Percentiles rank a stretch among this genome's conserved stretches.
Conservation (phyloP, 202 grass and related monocot genomes). For the Carex arenaria region DNA sequence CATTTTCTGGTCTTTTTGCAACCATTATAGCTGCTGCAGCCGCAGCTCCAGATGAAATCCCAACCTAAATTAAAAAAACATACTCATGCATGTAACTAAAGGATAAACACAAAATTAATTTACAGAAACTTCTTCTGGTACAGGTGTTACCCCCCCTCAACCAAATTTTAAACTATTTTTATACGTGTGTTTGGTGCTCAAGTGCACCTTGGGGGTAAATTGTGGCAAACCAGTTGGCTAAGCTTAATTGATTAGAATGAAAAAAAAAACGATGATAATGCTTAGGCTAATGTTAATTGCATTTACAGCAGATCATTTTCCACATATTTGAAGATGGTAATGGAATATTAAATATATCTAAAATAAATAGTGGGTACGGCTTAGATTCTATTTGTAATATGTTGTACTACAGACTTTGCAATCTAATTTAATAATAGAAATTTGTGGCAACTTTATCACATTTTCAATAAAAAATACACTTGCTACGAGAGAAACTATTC, state of each 20-base stretch:
- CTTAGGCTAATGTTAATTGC: not conserved
- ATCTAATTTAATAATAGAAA: not conserved
- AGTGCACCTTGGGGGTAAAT: not conserved
- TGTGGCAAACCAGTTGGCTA: not conserved
- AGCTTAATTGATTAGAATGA: not conserved
- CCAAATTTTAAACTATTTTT: not conserved
- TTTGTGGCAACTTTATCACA: not conserved
- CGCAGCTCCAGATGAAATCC: conserved; percentile 90
- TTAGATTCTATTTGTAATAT: not conserved
- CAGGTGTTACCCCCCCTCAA: not conserved
- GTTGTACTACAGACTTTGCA: not conserved
- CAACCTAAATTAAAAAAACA: conserved; percentile 50
- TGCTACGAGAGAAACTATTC: not conserved
- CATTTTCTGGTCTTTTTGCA: conserved; percentile 79
- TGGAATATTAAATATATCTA: not conserved
- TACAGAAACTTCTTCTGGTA: not conserved
- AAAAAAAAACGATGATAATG: not conserved
- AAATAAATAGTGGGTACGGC: not conserved
- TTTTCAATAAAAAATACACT: not conserved
- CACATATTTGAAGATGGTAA: not conserved
- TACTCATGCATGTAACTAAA: not conserved
- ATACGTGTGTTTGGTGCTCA: not conserved
- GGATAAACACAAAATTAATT: not conserved
- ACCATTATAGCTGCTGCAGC: conserved; percentile 71
- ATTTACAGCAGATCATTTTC: not conserved